Percentiles rank a stretch among this genome's conserved stretches.
phyloP scores from a whole-genome alignment of 2,329 filamentous ascomycete genomes.

The Microdochium trichocladiopsis region DNA sequence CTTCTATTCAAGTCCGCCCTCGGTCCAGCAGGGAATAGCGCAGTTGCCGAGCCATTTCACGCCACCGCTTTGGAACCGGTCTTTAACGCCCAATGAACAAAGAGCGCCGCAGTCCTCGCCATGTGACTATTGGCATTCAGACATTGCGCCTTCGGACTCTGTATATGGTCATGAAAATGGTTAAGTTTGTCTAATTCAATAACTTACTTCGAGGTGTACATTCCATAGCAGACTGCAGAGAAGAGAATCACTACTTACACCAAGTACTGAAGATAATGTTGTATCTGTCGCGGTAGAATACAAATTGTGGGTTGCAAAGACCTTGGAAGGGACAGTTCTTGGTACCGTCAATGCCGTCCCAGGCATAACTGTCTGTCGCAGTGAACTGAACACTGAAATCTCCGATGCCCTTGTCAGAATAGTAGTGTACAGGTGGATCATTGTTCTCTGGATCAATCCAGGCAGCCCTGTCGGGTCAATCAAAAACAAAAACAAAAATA shows the following conservation, averaged over 20 bases:
- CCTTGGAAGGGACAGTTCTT: not conserved
- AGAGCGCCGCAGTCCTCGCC: not conserved
- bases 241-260: not conserved
- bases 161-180: not conserved
- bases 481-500: not conserved
- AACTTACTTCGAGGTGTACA: not conserved
- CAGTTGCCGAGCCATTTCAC: not conserved
- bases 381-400: slow-evolving; percentile 1
- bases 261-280: not conserved
- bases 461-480: not conserved
- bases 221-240: not conserved
- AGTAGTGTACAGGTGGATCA: not conserved
- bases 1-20: not conserved
- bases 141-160: not conserved
- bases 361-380: not conserved
- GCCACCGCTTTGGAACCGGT: not conserved
- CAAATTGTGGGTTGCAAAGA: not conserved
- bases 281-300: not conserved
- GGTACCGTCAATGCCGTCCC: not conserved
- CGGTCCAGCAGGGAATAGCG: not conserved
- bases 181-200: not conserved
- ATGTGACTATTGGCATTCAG: not conserved
- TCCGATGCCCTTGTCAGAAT: not conserved
- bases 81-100: not conserved
- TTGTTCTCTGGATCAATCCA: not conserved